Conservation (phyloP, 2,329 filamentous ascomycete genomes). For the Cercospora brassicicola region DNA sequence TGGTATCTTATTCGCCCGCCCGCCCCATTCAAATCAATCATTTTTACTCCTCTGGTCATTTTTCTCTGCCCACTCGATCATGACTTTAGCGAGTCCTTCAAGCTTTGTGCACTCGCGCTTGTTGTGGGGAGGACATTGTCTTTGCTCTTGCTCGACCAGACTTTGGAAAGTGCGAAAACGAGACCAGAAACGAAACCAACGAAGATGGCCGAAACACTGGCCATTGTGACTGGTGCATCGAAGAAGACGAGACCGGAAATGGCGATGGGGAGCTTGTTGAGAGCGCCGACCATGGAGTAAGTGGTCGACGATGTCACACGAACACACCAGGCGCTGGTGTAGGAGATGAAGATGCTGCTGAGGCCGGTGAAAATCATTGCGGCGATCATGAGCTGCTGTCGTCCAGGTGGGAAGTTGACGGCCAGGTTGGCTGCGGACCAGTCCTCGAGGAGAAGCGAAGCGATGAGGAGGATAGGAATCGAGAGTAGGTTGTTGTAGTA, state of each 20-base stretch:
- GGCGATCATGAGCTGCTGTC: conserved; percentile 70
- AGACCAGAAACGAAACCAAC: conserved; percentile 90
- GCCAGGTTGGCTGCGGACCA: conserved; percentile 83
- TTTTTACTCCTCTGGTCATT: neutral
- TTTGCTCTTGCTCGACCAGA: conserved; percentile 69
- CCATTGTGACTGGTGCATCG: conserved; percentile 86
- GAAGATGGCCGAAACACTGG: conserved; percentile 85
- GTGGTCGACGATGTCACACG: conserved; percentile 96
- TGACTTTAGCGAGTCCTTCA: conserved; percentile 78
- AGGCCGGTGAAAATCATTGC: conserved; percentile 95
- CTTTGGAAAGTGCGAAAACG: conserved; percentile 83
- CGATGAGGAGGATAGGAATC: conserved; percentile 82
- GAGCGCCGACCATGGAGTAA: conserved; percentile 95
- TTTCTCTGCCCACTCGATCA: conserved; percentile 35
- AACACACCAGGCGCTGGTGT: conserved; percentile 98
- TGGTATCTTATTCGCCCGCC: neutral
- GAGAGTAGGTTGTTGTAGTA: conserved; percentile 99
- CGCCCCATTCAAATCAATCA: neutral
- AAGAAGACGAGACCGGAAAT: conserved; percentile 93
- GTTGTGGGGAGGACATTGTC: conserved; percentile 59
- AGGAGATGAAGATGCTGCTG: conserved; percentile 96
- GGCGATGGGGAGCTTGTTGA: conserved; percentile 97
- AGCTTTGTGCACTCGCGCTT: conserved; percentile 88
- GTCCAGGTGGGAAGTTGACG: conserved; percentile 83
- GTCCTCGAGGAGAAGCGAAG: conserved; percentile 82